Evolutionary conservation across 129 eudicot species (phyloP), one percentile per base, ranked within the genome.

Genomic region (Lactuca sativa): DNA sequence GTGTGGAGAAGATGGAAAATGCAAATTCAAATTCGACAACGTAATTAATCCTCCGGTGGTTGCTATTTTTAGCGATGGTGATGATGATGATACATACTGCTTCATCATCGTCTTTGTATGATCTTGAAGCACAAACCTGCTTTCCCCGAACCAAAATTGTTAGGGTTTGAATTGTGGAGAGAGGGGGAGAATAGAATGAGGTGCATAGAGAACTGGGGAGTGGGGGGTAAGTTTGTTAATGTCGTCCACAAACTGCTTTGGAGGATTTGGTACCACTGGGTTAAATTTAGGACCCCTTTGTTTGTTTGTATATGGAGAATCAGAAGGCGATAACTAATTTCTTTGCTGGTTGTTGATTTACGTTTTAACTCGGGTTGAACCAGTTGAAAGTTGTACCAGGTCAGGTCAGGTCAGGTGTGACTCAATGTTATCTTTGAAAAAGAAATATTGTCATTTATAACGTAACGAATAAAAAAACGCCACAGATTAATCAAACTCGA

Each of bases 231-330:
- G 77, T 56, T 70, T 32, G 73, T 73, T 71, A 79, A 57, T 89
- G 52, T 81, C 73, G 47, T 83, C 92, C 96, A 86, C 96, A 86
- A 74, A 80, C 62, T 54, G 73, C 16, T 71, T 58, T 52, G 60
- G 75, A 81, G 70, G 66, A 80, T 67, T 83, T 52, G 56, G 70
- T 78, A 69, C 89, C 96, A 88, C 89, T 78, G 73, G 66, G 74
- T 73, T 67, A 18, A 66, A 13, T 59, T 67, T 62, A 41, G 43
- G 8, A 5, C 9, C 61, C 16, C 55, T 48, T 75, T 76, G 80
- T 76, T 75, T 76, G 80, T 76, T 76, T 76, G 75, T 69, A 41
- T 73, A 32, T 54, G 32, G 21, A 61, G 16, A 58, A 13, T 13
- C 4, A 0, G 48, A n/a, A n/a, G 40, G 16, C 3, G 9, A 61